Evolutionary conservation across 768 basidiomycete species (phyloP), one percentile per base, ranked within the genome.

Genomic region (Cubamyces lactineus): DNA sequence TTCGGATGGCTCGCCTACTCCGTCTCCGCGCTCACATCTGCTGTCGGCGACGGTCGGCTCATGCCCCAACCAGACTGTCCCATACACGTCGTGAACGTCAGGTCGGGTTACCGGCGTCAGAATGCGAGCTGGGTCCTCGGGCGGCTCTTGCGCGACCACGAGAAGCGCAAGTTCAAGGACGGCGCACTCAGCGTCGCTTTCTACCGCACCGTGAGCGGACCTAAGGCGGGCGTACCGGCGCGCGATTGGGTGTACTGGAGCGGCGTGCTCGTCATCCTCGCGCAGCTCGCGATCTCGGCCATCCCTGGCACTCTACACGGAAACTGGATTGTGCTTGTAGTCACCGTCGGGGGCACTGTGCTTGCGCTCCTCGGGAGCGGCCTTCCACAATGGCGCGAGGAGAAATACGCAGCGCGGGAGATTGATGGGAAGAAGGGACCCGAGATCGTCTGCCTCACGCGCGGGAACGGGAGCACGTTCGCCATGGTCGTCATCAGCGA

Each of bases 1-100:
- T 75, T 76, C 59, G 74, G 75, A 19, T 75, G 71, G 74, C 71
- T 75, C 23, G 69, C 71, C 13, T 76, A 74, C 46, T 67, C 72
- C 4, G 61, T 76, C 59, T 62, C 57, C 42, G 67, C 70, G 40
- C 59, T 74, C 46, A 59, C 71, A 11, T 61, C 65, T 38, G 61
- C 64, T 1, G 55, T 71, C 39, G 73, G 73, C 38, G 67, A 65
- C 45, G 66, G 70, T 28, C 63, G 69, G 13, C 69, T 75, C 46
- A 66, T 73, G 65, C 71, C 73, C 16, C 39, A 52, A n/a, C 62
- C 70, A 13, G 73, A 74, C 63, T 68, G 53, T 41, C 39, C 66
- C 1, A 46, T 66, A 40, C 61, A 64, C 45, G 38, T 72, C 39
- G 63, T 74, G 23, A 67, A 68, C 59, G 68, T 64, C 19, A 52